Conservation (phyloP, 768 basidiomycete species). For the Lentinula lateritia region DNA sequence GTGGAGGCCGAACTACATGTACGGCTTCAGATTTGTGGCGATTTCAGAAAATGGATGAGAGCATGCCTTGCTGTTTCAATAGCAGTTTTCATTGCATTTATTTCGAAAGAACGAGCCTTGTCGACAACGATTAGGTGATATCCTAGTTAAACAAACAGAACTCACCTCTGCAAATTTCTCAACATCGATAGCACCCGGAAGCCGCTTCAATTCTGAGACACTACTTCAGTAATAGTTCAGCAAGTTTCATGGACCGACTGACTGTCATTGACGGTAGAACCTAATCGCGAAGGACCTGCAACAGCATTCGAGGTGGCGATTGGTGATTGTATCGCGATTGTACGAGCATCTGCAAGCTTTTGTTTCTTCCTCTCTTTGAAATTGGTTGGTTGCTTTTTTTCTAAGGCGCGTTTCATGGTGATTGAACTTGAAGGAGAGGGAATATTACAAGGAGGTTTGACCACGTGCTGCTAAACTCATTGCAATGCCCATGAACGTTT, state of each 20-base stretch:
- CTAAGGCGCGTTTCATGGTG: conserved; percentile 32
- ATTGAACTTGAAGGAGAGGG: background rate
- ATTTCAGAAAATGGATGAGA: background rate
- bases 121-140: background rate
- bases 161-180: conserved; percentile 83
- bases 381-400: conserved; percentile 21
- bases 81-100: conserved; percentile 81
- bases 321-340: conserved; percentile 54
- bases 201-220: conserved; percentile 45
- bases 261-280: conserved; percentile 33
- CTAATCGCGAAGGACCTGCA: conserved; percentile 35
- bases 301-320: conserved; percentile 19
- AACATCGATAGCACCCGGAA: conserved; percentile 77
- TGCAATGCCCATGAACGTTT: background rate
- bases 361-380: conserved; percentile 61
- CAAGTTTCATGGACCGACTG: conserved; percentile 10
- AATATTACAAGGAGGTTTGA: background rate
- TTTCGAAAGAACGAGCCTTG: conserved; percentile 87
- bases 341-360: conserved; percentile 57
- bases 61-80: conserved; percentile 75
- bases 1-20: conserved; percentile 56
- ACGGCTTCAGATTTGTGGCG: background rate
- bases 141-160: background rate
- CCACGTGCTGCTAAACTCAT: background rate
- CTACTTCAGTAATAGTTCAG: background rate